Evolutionary conservation across 768 basidiomycete species (phyloP), one percentile per base, ranked within the genome.

Genomic region (Leccinellum rugosiceps): DNA sequence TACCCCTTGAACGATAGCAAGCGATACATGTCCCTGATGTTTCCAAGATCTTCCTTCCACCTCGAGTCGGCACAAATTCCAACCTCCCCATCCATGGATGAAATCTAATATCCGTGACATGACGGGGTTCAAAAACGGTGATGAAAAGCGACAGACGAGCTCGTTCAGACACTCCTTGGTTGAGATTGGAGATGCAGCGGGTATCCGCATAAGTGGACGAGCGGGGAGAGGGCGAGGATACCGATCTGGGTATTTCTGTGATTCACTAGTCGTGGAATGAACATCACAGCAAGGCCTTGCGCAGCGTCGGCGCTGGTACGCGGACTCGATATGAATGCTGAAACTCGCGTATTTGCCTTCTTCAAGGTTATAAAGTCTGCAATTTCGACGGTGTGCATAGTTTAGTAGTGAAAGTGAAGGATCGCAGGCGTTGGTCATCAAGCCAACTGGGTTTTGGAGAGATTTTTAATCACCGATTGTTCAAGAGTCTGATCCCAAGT

Each of bases 121-220:
- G 64, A 97, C 92, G 21, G 93, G 88, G 3, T 92, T 91, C 0
- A 93, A 92, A 70, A 95, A 94, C 1, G 93, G 90, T 1, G 97
- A 96, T 3, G 97, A 97, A 72, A 99, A 98, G 63, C 95, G 85
- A 50, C 96, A 87, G 25, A 99, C 97, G 70, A 99, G 87, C 70
- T 98, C 97, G 74, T 99, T 99, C 17, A 98, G 80, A 70, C 98
- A 99, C 68, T 98, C 97, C 69, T 99, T 98, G 43, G 96, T 98
- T 17, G 90, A 80, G 65, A 98, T 90, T 99, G 97, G 23, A 99
- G 86, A 70, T 98, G 97, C 57, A 99, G 90, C 0, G 96, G 87
- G 75, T 99, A 99, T 72, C 97, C 97, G 70, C 96, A 98, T 41
- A 90, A 88, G 69, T 94, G 90, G 46, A 98, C 89, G 50, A 99